Evolutionary conservation across 1,284 basidiomycete genomes (phyloP), one percentile per base, ranked within the genome.

Genomic region (Ustilago trichophora): DNA sequence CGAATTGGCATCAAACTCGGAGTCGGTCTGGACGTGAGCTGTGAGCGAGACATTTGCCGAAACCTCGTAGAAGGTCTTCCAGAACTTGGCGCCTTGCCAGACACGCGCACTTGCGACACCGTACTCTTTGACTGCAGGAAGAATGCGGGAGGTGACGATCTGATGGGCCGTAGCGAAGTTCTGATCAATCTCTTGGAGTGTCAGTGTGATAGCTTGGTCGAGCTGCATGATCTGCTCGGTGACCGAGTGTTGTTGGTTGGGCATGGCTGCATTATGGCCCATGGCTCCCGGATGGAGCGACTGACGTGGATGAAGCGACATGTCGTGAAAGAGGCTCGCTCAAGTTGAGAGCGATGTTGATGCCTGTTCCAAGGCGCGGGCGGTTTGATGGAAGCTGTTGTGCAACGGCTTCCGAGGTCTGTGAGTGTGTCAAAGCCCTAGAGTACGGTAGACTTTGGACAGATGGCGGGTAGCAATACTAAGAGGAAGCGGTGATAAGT

Each of bases 11-110:
- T 62, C 65, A 44, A 37, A 68, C 24, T 68, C 65, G 27, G 58
- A 62, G 31, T 62, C 65, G 42, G 47, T 50, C 26, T 58, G 45
- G 38, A 55, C 47, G 38, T 57, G 52, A 11, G 74, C 63, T 36
- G 75, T 60, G 37, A 93, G 89, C 35, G 88, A 88, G 34, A 93
- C 89, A 73, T 92, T 89, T 2, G 93, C 92, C 6, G 92, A 91
- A 69, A 90, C 87, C 77, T 94, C 92, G 80, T 92, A 97, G 85
- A 97, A 97, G 1, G 90, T 89, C n/a, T 89, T 89, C 93, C 93
- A 97, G 82, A 96, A 96, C 90, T 89, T 90, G 6, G 92, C 91
- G 24, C 91, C 90, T 69, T 94, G 91, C 73, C 91, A 85, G 16
- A 93, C 91, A 6, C 92, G 90, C 73, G 92, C 89, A 21, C 91